Evolutionary conservation across 208 protist species (phyloP).

Genomic region (Trypanosoma cruzi): DNA sequence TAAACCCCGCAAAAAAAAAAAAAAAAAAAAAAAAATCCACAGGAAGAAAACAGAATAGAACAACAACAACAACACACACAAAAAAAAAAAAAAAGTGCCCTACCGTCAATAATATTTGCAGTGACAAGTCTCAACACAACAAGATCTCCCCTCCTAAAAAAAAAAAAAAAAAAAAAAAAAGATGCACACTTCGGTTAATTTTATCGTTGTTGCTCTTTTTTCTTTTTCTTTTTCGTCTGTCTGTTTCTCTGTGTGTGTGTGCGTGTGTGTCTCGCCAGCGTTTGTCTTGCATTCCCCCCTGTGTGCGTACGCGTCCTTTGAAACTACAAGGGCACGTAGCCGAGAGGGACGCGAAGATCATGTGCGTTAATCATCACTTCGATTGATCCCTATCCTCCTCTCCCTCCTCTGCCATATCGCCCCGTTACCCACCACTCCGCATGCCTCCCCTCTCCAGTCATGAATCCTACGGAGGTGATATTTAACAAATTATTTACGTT

Average conservation of each 20-base stretch:
- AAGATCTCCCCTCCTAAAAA: background rate
- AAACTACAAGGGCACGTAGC: background rate
- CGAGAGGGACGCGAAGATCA: background rate
- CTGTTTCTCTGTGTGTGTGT: conserved; percentile 16
- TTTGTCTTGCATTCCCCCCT: background rate
- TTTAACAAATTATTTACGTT: background rate
- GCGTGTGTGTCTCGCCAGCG: background rate
- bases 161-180: no score
- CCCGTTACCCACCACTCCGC: background rate
- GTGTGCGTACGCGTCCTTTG: background rate
- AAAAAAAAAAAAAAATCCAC: conserved; percentile 19
- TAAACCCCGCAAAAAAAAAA: conserved; percentile 20
- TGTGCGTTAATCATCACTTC: background rate
- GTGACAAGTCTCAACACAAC: background rate
- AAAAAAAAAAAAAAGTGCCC: background rate
- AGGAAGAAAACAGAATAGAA: conserved; percentile 28
- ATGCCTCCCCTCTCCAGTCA: background rate
- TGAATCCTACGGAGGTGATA: background rate
- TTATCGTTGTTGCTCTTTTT: background rate
- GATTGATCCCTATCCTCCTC: background rate
- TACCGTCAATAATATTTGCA: background rate
- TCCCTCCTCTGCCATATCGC: background rate
- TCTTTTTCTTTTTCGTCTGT: no score
- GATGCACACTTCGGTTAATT: background rate
- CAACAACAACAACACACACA: conserved; percentile 12